These are phyloP conservation scores for Boletus sp. DNA, from an alignment of 768 basidiomycete species.

Conservation along the genomic window DNA sequence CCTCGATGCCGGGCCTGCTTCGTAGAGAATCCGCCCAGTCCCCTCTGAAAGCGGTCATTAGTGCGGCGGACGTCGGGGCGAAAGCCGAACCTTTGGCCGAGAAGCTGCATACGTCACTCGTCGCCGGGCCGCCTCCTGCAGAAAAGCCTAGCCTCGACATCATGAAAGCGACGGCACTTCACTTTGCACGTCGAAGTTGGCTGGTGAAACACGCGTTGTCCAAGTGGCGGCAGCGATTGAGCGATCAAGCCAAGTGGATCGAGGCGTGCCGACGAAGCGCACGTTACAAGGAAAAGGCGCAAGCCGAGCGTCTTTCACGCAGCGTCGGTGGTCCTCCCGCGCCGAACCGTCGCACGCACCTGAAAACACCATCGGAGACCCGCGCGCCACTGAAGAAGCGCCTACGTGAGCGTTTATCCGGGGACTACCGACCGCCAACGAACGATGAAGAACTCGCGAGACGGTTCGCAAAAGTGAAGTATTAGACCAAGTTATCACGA, in stretches of 20 bases:
- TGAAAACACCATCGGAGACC: slow-evolving; percentile 22
- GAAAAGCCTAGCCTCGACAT: slow-evolving; percentile 21
- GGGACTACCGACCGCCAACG: slow-evolving; percentile 48
- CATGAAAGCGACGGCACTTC: slow-evolving; percentile 39
- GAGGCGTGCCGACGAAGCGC: slow-evolving; percentile 62
- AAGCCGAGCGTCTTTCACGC: slow-evolving; percentile 31
- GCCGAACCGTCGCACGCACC: slow-evolving; percentile 21
- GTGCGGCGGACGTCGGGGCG: slow-evolving; percentile 9
- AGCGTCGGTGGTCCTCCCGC: slow-evolving; percentile 12
- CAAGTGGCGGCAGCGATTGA: slow-evolving; percentile 45
- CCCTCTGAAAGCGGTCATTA: slow-evolving; percentile 21
- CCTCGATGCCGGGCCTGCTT: slow-evolving; percentile 13
- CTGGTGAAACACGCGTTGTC: slow-evolving; percentile 42
- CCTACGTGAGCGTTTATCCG: slow-evolving; percentile 33
- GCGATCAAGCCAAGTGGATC: slow-evolving; percentile 50
- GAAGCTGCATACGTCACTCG: slow-evolving; percentile 4
- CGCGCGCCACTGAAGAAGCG: slow-evolving; percentile 27
- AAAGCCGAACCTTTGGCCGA: slow-evolving; percentile 1
- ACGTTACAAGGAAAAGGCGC: slow-evolving; percentile 54
- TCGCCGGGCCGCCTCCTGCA: background rate
- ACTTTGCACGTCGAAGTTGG: slow-evolving; percentile 39
- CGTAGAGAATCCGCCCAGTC: slow-evolving; percentile 27
- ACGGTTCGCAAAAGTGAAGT: slow-evolving; percentile 62
- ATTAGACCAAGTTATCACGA: background rate
- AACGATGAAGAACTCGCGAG: slow-evolving; percentile 64